Evolutionary conservation across 345 rosid species (phyloP).

Genomic region (Psidium friedrichsthalianum): DNA sequence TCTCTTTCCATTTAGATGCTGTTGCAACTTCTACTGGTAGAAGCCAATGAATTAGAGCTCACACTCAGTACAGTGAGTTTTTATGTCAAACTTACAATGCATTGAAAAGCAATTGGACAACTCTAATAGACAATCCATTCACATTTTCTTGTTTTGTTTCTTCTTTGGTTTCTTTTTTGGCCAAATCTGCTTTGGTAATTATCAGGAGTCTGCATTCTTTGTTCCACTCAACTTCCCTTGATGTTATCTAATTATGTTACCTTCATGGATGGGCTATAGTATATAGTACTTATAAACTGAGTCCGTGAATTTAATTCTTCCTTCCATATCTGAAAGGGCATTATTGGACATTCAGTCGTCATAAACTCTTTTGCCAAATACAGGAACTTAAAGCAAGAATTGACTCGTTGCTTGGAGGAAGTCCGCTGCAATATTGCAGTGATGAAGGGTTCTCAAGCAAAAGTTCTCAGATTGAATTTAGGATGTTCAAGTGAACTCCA

Average conservation of each 20-base stretch:
- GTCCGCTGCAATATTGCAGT: conserved; percentile 56
- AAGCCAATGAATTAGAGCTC: not conserved
- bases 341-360: not conserved
- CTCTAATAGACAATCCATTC: not conserved
- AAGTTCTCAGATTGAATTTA: conserved; percentile 57
- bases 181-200: not conserved
- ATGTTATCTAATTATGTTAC: not conserved
- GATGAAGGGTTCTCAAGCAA: conserved; percentile 52
- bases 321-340: not conserved
- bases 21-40: not conserved
- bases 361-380: conserved; percentile 6
- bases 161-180: not conserved
- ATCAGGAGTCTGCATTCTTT: not conserved
- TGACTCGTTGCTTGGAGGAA: conserved; percentile 53
- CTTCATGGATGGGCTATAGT: not conserved
- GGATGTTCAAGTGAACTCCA: conserved; percentile 32
- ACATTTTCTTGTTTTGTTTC: not conserved
- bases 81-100: not conserved
- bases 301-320: not conserved
- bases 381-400: conserved; percentile 61
- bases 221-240: not conserved
- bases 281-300: not conserved
- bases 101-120: not conserved
- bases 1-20: not conserved
- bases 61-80: not conserved